phyloP scores from a whole-genome alignment of 1,284 basidiomycete species.

The Mycosarcoma mackinlayi region DNA sequence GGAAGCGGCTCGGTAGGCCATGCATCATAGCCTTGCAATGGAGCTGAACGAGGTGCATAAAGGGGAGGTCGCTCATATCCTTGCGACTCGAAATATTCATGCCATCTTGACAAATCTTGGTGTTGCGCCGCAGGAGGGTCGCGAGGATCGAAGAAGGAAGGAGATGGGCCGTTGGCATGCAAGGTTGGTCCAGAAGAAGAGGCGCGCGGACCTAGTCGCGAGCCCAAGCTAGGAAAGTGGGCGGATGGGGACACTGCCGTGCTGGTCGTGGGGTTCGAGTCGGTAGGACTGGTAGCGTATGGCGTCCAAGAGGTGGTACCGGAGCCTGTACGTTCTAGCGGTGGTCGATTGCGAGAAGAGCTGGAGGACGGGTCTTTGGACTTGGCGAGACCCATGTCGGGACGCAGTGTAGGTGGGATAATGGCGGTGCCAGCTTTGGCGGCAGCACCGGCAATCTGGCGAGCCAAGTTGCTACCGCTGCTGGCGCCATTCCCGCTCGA shows the following conservation, averaged over 20 bases:
- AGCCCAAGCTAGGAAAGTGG: constrained; percentile 1
- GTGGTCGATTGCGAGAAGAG: constrained; percentile 23
- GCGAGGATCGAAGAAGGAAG: constrained; percentile 17
- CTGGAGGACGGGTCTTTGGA: constrained; percentile 6
- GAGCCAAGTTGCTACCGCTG: constrained; percentile 45
- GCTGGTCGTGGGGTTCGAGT: constrained; percentile 1
- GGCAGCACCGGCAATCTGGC: constrained; percentile 52
- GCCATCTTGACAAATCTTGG: constrained; percentile 37
- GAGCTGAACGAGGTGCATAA: constrained; percentile 46
- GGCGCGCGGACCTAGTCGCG: constrained; percentile 3
- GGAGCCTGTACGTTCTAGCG: constrained; percentile 37
- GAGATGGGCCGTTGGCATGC: background rate
- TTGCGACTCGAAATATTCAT: constrained; percentile 35
- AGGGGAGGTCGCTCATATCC: constrained; percentile 41
- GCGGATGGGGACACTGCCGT: constrained; percentile 19
- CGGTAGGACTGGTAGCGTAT: constrained; percentile 22
- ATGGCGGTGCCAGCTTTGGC: constrained; percentile 60
- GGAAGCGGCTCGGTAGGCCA: constrained; percentile 31
- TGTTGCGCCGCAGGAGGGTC: constrained; percentile 11
- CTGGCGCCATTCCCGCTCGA: constrained; percentile 6
- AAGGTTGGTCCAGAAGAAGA: constrained; percentile 10
- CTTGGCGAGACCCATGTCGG: constrained; percentile 30
- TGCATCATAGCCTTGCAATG: constrained; percentile 32
- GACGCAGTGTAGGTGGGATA: constrained; percentile 52
- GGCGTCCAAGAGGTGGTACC: constrained; percentile 32